Conservation (phyloP, 345 rosid genomes). For the Iberis pinnata region DNA sequence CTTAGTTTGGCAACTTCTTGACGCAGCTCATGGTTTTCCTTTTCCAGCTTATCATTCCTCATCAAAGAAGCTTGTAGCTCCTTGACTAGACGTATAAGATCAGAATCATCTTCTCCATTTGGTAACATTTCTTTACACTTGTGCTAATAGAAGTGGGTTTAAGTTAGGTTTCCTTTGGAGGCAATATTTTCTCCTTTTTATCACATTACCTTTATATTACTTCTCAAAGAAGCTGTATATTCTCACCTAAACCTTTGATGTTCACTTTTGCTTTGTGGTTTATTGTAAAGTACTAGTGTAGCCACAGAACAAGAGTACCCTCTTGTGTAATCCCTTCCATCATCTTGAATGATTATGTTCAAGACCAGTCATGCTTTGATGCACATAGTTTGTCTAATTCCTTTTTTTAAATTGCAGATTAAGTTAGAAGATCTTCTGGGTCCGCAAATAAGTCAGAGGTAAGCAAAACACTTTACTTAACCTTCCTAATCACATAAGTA, state of each 20-base stretch:
- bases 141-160: constrained; percentile 5
- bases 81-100: constrained; percentile 48
- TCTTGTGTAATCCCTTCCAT: constrained; percentile 15
- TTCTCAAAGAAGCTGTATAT: constrained; percentile 20
- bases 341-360: constrained; percentile 15
- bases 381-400: constrained; percentile 17
- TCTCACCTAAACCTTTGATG: constrained; percentile 32
- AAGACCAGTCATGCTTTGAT: constrained; percentile 15
- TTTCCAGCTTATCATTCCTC: constrained; percentile 55
- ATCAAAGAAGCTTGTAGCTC: constrained; percentile 52
- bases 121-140: constrained; percentile 33
- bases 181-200: constrained; percentile 21
- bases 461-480: constrained; percentile 26
- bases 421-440: constrained; percentile 24
- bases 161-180: constrained; percentile 5
- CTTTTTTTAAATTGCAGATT: constrained; percentile 19
- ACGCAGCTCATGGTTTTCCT: constrained; percentile 61
- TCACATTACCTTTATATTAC: constrained; percentile 1
- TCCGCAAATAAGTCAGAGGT: constrained; percentile 25
- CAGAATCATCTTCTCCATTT: constrained; percentile 43
- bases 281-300: constrained; percentile 9
- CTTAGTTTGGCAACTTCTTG: constrained; percentile 66
- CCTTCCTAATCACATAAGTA: constrained; percentile 17
- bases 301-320: constrained; percentile 12
- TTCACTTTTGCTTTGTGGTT: constrained; percentile 18